Conservation (phyloP, 208 protist species). For the Angomonas ambiguus region DNA sequence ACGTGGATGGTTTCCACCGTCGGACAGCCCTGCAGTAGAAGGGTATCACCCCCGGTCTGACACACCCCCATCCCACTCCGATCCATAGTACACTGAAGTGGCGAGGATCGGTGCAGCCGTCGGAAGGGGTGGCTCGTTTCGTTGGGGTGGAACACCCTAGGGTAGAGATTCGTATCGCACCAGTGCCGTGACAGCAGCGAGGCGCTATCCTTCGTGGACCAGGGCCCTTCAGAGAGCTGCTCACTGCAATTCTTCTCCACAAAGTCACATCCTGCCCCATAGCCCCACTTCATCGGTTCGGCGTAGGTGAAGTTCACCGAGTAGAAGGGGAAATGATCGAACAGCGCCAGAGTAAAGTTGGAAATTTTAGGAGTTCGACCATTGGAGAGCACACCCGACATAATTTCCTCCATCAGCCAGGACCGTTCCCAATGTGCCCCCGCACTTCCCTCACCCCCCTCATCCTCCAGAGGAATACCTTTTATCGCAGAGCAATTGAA, state of each 20-base stretch:
- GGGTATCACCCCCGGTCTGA: background rate
- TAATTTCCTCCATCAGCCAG: slow-evolving; percentile 63
- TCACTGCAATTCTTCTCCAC: background rate
- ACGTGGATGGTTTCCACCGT: background rate
- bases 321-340: slow-evolving; percentile 69
- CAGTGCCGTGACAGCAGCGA: slow-evolving; percentile 10
- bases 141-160: background rate
- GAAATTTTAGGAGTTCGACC: slow-evolving; percentile 12
- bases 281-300: slow-evolving; percentile 27
- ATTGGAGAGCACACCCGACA: slow-evolving; percentile 45
- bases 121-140: background rate
- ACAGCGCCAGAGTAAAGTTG: slow-evolving; percentile 52
- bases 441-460: slow-evolving; percentile 56
- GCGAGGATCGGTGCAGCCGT: background rate
- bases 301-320: slow-evolving; percentile 19
- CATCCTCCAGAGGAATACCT: slow-evolving; percentile 56
- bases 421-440: slow-evolving; percentile 76
- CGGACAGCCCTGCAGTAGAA: background rate
- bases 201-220: too few relatives aligned
- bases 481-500: slow-evolving; percentile 38
- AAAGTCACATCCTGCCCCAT: slow-evolving; percentile 38
- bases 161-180: slow-evolving; percentile 6
- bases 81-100: background rate
- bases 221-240: background rate
- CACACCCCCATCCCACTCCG: background rate